Base-by-base conservation (phyloP, 108 stramenopile species). In the Seminavis robusta region DNA sequence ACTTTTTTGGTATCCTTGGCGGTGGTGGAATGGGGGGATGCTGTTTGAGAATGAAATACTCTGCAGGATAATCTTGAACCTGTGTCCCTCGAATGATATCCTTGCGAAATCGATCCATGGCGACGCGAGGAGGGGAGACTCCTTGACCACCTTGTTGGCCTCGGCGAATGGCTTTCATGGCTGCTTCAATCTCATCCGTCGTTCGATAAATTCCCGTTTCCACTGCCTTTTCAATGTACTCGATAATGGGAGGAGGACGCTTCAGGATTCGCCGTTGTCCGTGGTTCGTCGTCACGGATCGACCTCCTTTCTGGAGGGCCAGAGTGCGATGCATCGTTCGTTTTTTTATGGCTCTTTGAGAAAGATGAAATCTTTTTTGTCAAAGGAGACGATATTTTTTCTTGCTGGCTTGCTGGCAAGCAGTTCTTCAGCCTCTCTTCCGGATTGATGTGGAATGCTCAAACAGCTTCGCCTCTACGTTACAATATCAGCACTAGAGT, bases 21-120 rank as follows among this genome's bases (percentile, higher is more conserved):
- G 75, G 76, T 20, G 48, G 45, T 31, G 90, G 86, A 37, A 84
- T 26, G 7, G 90, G 90, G 1, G 90, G 90, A 48, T 92, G 83
- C 32, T 83, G 52, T 30, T 57, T 74, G 27, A 92, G 54, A 37
- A 88, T 86, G 49, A 82, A 69, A 56, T 88, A 86, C 46, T 91
- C 90, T 2, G 62, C 57, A 17, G 89, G 89, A 57, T 80, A 90
- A 42, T 86, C 81, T 16, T 73, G 50, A 15, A 86, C 74, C 21
- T 65, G 47, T 31, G 43, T 67, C 63, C 61, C 81, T 34, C 57
- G 67, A 9, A 45, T 27, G 39, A 76, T 63, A 48, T 76, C 56
- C 63, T 69, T 65, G 27, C 75, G 75, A 26, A 76, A 59, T 27
- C 75, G 63, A 28, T 48, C 50, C 59, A 61, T 32, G 17, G 65